Evolutionary conservation across 2,329 filamentous ascomycete genomes (phyloP).

Genomic region (Alternaria longipes): DNA sequence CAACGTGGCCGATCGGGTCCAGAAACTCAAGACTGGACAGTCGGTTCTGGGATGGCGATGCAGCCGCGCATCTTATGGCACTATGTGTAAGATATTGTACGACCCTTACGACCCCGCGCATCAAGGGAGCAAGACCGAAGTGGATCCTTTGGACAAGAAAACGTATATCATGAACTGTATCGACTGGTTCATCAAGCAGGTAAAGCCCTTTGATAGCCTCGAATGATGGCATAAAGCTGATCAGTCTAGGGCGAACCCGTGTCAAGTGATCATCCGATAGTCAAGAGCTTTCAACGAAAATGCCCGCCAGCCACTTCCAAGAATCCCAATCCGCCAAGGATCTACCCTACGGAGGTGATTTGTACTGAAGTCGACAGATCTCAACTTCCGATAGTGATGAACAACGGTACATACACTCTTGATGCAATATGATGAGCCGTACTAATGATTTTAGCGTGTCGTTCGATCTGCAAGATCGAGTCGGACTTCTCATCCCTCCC

Average conservation of each 20-base stretch:
- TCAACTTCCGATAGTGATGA: constrained; percentile 22
- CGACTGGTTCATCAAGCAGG: constrained; percentile 49
- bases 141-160: constrained; percentile 46
- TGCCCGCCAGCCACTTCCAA: constrained; percentile 27
- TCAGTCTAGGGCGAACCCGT: constrained; percentile 36
- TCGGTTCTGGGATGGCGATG: constrained; percentile 55
- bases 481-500: constrained; percentile 30
- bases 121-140: constrained; percentile 24
- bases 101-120: constrained; percentile 44
- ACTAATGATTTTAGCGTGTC: constrained; percentile 20
- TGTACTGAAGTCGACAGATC: constrained; percentile 28
- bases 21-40: constrained; percentile 55
- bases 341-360: constrained; percentile 35
- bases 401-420: constrained; percentile 11
- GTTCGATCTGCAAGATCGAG: constrained; percentile 28
- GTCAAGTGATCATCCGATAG: constrained; percentile 29
- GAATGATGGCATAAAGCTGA: background rate
- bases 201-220: background rate
- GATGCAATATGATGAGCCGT: background rate
- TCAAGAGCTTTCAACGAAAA: constrained; percentile 32
- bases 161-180: constrained; percentile 47
- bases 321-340: constrained; percentile 23
- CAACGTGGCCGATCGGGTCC: constrained; percentile 56
- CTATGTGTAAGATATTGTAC: constrained; percentile 48
- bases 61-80: constrained; percentile 48